Base-by-base conservation (phyloP, 1,139 yeast genomes). In the Hemisphaericaspora subhashii region DNA sequence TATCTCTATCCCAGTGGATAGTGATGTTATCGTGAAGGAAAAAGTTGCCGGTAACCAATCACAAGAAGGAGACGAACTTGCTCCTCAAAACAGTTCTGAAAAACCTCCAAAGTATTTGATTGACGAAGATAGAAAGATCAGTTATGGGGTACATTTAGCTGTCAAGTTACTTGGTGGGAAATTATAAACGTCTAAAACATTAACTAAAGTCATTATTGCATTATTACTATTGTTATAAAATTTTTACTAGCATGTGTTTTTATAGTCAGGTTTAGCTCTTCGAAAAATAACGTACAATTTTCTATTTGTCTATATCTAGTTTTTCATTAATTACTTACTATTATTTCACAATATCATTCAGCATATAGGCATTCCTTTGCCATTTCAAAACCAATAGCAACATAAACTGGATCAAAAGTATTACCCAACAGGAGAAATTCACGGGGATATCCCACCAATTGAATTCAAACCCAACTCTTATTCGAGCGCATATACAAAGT, bases 161-260 rank as follows among this genome's bases (percentile, higher is more conserved):
- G 74, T 90, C 27, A 77, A 74, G 46, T 48, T 82, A 29, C 53
- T 86, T 37, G 88, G 92, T 2, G 83, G 80, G 20, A 80, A 79
- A 60, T 61, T 86, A 44, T 86, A 65, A 52, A 17, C 8, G 14
- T 11, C n/a, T 30, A 39, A 20, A 34, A 25, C 14, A 20, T 15
- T 34, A 25, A 13, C 12, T 27, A 12, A 8, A 23, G 26, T 7
- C 8, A 23, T 23, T 23, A 20, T 20, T 7, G 23, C n/a, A n/a
- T n/a, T n/a, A n/a, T n/a, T n/a, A n/a, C n/a, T n/a, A n/a, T n/a
- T n/a, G n/a, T n/a, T n/a, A n/a, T n/a, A n/a, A n/a, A n/a, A n/a
- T n/a, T n/a, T n/a, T n/a, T n/a, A n/a, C n/a, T n/a, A n/a, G n/a
- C n/a, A n/a, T n/a, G n/a, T n/a, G n/a, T n/a, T n/a, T n/a, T n/a